These are phyloP conservation scores for Colletotrichum sp. DNA, from an alignment of 2,329 filamentous ascomycete species.

Conservation along the genomic window DNA sequence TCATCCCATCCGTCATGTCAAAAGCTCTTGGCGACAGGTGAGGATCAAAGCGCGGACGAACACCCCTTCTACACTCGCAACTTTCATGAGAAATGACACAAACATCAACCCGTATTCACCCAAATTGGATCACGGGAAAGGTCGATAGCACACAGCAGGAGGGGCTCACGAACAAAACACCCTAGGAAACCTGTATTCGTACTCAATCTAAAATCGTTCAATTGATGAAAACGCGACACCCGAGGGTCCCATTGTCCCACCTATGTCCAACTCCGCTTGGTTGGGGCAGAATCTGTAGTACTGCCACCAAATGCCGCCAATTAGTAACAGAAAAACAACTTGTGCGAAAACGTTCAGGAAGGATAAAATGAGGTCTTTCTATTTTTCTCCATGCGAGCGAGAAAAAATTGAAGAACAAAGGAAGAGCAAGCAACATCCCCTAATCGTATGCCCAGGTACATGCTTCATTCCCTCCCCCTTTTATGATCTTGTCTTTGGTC, in stretches of 20 bases:
- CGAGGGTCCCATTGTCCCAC: not conserved
- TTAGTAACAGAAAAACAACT: not conserved
- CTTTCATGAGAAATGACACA: not conserved
- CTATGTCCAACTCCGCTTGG: conserved; percentile 1
- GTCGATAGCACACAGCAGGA: not conserved
- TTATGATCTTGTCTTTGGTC: not conserved
- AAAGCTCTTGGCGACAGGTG: not conserved
- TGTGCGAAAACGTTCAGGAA: not conserved
- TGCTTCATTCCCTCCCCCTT: not conserved
- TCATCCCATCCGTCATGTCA: conserved; percentile 3
- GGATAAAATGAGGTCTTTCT: not conserved
- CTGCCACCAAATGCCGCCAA: conserved; percentile 14
- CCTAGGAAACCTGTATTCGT: conserved; percentile 6
- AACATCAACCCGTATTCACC: no score
- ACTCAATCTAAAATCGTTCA: conserved; percentile 9
- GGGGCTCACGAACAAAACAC: not conserved
- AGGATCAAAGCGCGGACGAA: not conserved
- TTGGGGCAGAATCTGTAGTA: not conserved
- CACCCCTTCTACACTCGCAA: not conserved
- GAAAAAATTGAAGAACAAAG: not conserved
- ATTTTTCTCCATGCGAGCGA: not conserved
- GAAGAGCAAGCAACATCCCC: not conserved
- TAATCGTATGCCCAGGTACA: not conserved
- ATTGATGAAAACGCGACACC: not conserved
- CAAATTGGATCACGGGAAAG: no score